Evolutionary conservation across 2,329 filamentous ascomycete species (phyloP).

Genomic region (Hortaea werneckii): DNA sequence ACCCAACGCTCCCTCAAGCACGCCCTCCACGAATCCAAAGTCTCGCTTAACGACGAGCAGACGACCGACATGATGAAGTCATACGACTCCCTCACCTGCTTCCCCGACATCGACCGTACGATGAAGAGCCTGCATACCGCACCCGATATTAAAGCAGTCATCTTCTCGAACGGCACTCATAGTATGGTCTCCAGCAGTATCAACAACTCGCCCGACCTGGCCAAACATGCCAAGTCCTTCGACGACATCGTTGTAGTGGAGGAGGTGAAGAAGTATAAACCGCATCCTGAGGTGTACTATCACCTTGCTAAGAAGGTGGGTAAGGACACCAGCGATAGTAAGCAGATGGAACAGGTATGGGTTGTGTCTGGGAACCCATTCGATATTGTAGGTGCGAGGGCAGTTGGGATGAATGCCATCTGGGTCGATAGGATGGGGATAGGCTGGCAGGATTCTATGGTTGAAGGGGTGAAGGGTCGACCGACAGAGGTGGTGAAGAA

Average conservation of each 20-base stretch:
- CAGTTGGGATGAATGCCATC: constrained; percentile 50
- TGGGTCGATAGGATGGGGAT: constrained; percentile 56
- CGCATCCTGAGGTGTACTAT: constrained; percentile 51
- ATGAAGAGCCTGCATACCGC: constrained; percentile 37
- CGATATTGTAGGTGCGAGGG: constrained; percentile 56
- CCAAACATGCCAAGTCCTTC: constrained; percentile 40
- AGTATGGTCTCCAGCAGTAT: constrained; percentile 55
- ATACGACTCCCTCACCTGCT: constrained; percentile 55
- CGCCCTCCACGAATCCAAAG: constrained; percentile 48
- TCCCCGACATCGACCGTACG: constrained; percentile 51
- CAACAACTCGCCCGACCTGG: constrained; percentile 45
- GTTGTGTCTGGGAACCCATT: constrained; percentile 65
- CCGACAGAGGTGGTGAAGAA: constrained; percentile 47
- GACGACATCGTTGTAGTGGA: constrained; percentile 52
- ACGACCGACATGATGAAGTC: constrained; percentile 48
- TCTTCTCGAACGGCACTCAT: constrained; percentile 62
- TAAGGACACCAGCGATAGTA: constrained; percentile 31
- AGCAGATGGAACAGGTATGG: constrained; percentile 47
- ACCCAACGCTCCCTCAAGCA: constrained; percentile 54
- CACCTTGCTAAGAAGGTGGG: constrained; percentile 45
- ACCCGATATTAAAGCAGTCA: constrained; percentile 42
- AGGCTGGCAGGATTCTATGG: constrained; percentile 57
- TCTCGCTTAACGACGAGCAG: constrained; percentile 35
- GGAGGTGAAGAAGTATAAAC: constrained; percentile 53
- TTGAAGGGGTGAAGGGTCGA: constrained; percentile 30